A percentile compares a stretch with the other conserved stretches of the same genome.
phyloP scores from a whole-genome alignment of 768 basidiomycete genomes.

The Suillus placidus region DNA sequence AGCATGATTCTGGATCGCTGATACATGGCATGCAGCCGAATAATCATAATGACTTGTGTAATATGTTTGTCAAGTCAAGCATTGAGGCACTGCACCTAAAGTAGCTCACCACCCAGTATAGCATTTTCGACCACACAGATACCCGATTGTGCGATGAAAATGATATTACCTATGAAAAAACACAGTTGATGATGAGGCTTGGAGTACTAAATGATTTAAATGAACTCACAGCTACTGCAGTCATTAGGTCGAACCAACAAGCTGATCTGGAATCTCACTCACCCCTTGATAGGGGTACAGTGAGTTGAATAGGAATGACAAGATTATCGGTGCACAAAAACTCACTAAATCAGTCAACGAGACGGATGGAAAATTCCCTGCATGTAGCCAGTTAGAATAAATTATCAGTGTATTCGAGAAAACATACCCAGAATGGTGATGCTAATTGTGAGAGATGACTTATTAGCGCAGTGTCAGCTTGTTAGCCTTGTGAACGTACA shows the following conservation, averaged over 20 bases:
- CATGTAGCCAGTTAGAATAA: not conserved
- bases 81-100: not conserved
- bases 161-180: not conserved
- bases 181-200: not conserved
- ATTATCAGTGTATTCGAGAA: not conserved
- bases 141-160: not conserved
- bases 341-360: not conserved
- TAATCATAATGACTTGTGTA: not conserved
- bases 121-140: not conserved
- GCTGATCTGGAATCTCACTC: not conserved
- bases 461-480: not conserved
- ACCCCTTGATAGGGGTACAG: not conserved
- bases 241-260: not conserved
- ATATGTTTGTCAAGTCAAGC: not conserved
- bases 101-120: not conserved
- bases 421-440: not conserved
- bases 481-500: not conserved
- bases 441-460: not conserved
- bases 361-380: not conserved
- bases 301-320: not conserved
- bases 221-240: not conserved
- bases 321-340: not conserved
- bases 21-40: not conserved
- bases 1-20: not conserved
- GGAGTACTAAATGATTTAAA: not conserved